Base-by-base conservation (phyloP, 306 rosid species). In the Fragaria nilgerrensis region DNA sequence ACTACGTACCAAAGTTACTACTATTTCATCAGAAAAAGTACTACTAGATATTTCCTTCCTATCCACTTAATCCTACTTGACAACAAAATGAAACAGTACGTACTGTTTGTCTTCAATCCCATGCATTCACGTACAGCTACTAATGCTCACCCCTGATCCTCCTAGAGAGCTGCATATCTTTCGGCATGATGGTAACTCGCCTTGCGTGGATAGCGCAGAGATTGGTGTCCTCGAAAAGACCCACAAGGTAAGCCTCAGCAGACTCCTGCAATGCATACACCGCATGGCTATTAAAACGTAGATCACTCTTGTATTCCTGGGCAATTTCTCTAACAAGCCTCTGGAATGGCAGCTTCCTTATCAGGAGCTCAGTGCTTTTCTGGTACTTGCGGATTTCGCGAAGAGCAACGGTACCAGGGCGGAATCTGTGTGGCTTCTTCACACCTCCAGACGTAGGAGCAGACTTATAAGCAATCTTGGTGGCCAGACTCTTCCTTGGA, bases 271-370 rank as follows among this genome's bases (percentile, higher is more conserved):
- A 68, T 0, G 97, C 97, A 68, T 87, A 80, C 5, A 92, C 97
- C 47, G 96, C 97, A 52, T 92, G 97, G 41, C 97, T 90, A 88
- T 92, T 96, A 85, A 92, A 92, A 75, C 91, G 94, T 9, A 92
- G 82, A 22, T 92, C 97, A 44, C 94, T 92, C 96, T 93, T 93
- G 75, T 89, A 93, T 50, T 93, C 92, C 64, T 92, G 94, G 22
- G 94, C 97, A 76, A 89, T 92, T 86, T 92, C 96, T 72, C 96
- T 90, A 9, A 92, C 97, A 53, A 92, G 74, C 88, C 97, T 89
- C 84, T 92, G 96, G 86, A 92, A 92, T 0, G 97, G 97, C 22
- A 92, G 85, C 76, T 92, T 92, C 87, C 97, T 85, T 77, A 92
- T 92, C 71, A 92, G 68, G 0, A 92, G 47, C 1, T 22, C 63